Conservation (phyloP, 2,329 filamentous ascomycete genomes). For the Cadophora gregata region DNA sequence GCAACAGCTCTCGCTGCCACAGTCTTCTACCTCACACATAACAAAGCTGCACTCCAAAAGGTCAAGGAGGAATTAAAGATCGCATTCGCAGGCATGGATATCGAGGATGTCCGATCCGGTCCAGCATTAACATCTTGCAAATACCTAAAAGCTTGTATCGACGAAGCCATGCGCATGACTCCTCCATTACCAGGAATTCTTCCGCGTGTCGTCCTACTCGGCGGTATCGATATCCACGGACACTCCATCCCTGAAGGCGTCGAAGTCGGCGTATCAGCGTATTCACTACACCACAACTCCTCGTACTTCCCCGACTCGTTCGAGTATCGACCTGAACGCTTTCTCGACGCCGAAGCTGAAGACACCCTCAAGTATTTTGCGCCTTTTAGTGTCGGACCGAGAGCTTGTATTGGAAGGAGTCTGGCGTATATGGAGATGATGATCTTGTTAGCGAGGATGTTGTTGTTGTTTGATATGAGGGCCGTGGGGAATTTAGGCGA, state of each 20-base stretch:
- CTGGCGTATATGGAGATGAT: conserved; percentile 37
- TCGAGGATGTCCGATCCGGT: background rate
- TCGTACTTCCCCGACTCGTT: conserved; percentile 51
- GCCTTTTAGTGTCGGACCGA: conserved; percentile 36
- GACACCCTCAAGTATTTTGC: conserved; percentile 34
- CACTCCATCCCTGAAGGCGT: conserved; percentile 48
- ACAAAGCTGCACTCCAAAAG: conserved; percentile 30
- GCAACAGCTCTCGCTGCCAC: conserved; percentile 46
- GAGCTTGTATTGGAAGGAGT: conserved; percentile 35
- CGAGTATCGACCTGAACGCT: conserved; percentile 52
- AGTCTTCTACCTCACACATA: conserved; percentile 48
- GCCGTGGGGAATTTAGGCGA: background rate
- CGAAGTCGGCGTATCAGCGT: conserved; percentile 52
- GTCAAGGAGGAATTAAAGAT: background rate
- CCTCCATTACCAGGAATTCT: conserved; percentile 39
- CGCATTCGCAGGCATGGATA: background rate
- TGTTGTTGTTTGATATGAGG: conserved; percentile 37
- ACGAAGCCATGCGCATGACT: conserved; percentile 41
- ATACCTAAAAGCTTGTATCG: conserved; percentile 52
- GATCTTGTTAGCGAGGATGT: conserved; percentile 30
- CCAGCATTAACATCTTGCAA: background rate
- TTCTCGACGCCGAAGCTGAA: conserved; percentile 43
- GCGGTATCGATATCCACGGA: conserved; percentile 39
- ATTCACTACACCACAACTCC: conserved; percentile 53
- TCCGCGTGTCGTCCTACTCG: conserved; percentile 36